Percentiles rank a stretch among this genome's conserved stretches.
phyloP scores from a whole-genome alignment of 2,329 filamentous ascomycete species.

The Furcasterigmium sp. region DNA sequence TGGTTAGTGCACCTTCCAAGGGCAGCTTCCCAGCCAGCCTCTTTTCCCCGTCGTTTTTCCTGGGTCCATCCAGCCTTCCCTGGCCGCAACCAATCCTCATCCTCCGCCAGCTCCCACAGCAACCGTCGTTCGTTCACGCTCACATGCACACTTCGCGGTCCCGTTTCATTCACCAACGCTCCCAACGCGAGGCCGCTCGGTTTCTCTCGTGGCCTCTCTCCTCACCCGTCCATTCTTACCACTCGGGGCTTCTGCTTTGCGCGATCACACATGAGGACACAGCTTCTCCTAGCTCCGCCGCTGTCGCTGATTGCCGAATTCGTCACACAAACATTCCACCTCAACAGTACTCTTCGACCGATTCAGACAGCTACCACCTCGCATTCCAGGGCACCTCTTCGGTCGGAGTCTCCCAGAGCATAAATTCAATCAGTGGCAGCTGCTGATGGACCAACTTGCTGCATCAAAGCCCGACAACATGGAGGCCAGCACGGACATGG shows the following conservation, averaged over 20 bases:
- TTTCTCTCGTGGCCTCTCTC: not conserved
- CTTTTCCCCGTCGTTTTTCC: not conserved
- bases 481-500: conserved; percentile 28
- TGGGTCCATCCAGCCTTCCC: not conserved
- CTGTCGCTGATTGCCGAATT: not conserved
- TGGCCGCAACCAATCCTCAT: not conserved
- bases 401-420: no score
- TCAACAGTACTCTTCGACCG: no score
- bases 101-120: not conserved
- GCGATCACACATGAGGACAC: not conserved
- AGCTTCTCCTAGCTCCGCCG: not conserved
- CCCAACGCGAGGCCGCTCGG: not conserved
- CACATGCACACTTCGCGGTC: not conserved
- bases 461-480: conserved; percentile 15
- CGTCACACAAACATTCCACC: not conserved
- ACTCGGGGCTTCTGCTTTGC: not conserved
- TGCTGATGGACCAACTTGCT: no score
- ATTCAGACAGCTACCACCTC: no score
- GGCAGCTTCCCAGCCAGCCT: not conserved
- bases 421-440: no score
- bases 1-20: no score
- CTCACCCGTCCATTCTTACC: not conserved
- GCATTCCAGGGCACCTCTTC: no score
- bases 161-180: not conserved
- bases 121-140: not conserved